Percentiles rank a stretch among this genome's conserved stretches.
phyloP scores from a whole-genome alignment of 108 stramenopile species.

The Skeletonema grethae region DNA sequence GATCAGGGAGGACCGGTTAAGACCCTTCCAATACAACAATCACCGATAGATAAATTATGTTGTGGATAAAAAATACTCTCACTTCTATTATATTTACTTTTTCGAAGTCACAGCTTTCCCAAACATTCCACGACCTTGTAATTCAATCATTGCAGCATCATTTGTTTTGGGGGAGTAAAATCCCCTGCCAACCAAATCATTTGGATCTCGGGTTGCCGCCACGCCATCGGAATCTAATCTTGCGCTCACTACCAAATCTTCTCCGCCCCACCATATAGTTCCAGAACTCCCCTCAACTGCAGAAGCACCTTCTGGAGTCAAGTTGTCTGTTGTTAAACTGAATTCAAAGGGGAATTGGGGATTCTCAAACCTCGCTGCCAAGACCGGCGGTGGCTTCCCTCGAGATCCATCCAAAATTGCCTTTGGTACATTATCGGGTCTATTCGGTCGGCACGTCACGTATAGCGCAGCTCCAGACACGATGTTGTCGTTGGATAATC shows the following conservation, averaged over 20 bases:
- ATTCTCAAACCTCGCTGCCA: slow-evolving; percentile 48
- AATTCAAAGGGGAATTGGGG: slow-evolving; percentile 59
- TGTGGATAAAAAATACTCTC: not conserved
- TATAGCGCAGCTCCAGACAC: slow-evolving; percentile 48
- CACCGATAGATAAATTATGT: not conserved
- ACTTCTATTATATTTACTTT: slow-evolving; percentile 8
- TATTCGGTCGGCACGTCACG: slow-evolving; percentile 54
- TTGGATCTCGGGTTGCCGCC: slow-evolving; percentile 60
- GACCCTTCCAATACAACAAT: not conserved
- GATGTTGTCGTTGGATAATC: not conserved
- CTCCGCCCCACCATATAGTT: slow-evolving; percentile 50
- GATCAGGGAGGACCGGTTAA: not conserved
- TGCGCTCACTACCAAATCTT: slow-evolving; percentile 60
- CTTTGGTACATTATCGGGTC: slow-evolving; percentile 59
- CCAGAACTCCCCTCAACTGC: slow-evolving; percentile 1
- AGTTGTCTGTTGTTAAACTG: slow-evolving; percentile 33
- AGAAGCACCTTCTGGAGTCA: slow-evolving; percentile 55
- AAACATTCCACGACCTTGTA: slow-evolving; percentile 25
- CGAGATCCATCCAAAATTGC: slow-evolving; percentile 58
- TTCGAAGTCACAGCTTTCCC: slow-evolving; percentile 31
- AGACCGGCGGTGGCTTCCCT: slow-evolving; percentile 65
- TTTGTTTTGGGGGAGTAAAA: slow-evolving; percentile 3
- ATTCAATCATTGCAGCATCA: slow-evolving; percentile 11
- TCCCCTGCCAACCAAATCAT: slow-evolving; percentile 59
- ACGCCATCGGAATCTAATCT: slow-evolving; percentile 65